These are phyloP conservation scores for Fusarium sp. DNA, from an alignment of 2,329 filamentous ascomycete species.

Conservation along the genomic window DNA sequence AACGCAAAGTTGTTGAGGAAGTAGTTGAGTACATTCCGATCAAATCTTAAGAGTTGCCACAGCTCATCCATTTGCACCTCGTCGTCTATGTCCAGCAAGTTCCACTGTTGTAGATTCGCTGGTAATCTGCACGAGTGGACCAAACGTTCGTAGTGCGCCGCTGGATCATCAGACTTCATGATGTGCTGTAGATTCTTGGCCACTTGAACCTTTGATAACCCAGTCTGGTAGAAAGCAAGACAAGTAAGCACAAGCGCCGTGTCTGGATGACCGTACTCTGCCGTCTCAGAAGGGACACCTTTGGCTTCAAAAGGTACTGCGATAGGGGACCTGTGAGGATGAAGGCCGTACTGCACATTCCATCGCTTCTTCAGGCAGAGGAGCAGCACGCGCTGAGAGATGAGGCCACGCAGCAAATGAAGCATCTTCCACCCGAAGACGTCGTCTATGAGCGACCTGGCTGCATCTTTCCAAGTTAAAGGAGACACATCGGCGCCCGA, in stretches of 20 bases:
- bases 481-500: background rate
- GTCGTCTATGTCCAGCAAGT: conserved; percentile 69
- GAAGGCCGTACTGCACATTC: conserved; percentile 73
- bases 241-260: conserved; percentile 73
- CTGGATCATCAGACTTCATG: conserved; percentile 65
- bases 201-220: conserved; percentile 61
- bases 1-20: conserved; percentile 74
- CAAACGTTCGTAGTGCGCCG: conserved; percentile 65
- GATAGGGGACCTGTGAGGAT: conserved; percentile 64
- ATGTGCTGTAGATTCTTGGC: conserved; percentile 61
- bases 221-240: conserved; percentile 73
- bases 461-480: background rate
- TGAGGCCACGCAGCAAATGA: conserved; percentile 69
- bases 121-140: conserved; percentile 55
- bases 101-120: conserved; percentile 61
- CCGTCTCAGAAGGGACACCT: conserved; percentile 68
- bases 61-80: conserved; percentile 59
- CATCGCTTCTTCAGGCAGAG: conserved; percentile 70
- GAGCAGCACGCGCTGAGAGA: conserved; percentile 67
- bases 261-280: conserved; percentile 76
- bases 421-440: conserved; percentile 48
- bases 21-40: conserved; percentile 62
- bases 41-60: conserved; percentile 60
- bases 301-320: conserved; percentile 77
- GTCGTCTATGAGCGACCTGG: conserved; percentile 46